These are phyloP conservation scores for Aspergillus glaucus DNA, from an alignment of 2,329 filamentous ascomycete genomes.

Conservation along the genomic window DNA sequence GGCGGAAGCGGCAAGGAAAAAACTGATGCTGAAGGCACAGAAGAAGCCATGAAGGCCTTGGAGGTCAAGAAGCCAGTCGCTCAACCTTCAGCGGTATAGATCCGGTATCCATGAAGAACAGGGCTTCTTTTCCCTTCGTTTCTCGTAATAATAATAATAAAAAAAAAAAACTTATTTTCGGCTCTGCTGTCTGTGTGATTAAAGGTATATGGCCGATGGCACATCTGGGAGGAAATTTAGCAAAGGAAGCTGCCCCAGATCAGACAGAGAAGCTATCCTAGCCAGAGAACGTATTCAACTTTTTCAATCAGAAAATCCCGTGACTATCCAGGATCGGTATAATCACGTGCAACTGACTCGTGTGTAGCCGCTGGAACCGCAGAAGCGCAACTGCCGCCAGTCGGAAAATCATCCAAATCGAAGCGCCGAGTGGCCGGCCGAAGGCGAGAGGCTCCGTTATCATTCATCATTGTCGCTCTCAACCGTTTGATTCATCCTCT, in stretches of 20 bases:
- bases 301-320: not conserved
- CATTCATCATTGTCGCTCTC: not conserved
- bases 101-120: slow-evolving; percentile 7
- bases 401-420: not conserved
- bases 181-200: not conserved
- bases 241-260: not conserved
- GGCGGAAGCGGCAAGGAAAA: slow-evolving; percentile 34
- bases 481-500: not conserved
- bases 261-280: not conserved
- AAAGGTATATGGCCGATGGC: not conserved
- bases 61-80: not conserved
- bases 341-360: not conserved
- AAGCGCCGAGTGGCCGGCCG: not conserved
- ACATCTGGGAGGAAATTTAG: not conserved
- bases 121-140: not conserved
- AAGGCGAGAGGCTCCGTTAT: not conserved
- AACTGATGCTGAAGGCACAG: slow-evolving; percentile 24
- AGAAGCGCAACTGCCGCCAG: not conserved
- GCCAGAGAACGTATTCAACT: not conserved
- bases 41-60: slow-evolving; percentile 6
- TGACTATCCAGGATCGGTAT: not conserved
- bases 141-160: not conserved
- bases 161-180: not conserved
- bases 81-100: slow-evolving; percentile 5
- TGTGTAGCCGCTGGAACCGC: not conserved